Evolutionary conservation across 352 stramenopile genomes (phyloP).

Genomic region (Phytophthora pluvialis): DNA sequence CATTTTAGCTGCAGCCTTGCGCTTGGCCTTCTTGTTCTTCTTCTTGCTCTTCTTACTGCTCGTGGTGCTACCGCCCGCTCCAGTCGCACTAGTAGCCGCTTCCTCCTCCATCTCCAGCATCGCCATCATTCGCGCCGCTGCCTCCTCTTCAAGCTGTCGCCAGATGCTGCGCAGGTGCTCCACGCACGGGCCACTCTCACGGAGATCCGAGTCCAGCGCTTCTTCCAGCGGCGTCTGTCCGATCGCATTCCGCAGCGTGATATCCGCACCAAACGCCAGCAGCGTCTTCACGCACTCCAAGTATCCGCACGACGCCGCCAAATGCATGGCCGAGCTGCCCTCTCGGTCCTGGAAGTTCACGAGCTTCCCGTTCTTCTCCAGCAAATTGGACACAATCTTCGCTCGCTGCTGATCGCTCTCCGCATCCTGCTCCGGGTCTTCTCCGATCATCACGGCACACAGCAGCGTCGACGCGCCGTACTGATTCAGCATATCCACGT

Average conservation of each 20-base stretch:
- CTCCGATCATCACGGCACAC: slow-evolving; percentile 81
- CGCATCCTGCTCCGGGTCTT: slow-evolving; percentile 62
- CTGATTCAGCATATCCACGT: slow-evolving; percentile 77
- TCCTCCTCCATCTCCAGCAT: slow-evolving; percentile 88
- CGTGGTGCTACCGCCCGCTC: neutral
- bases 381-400: slow-evolving; percentile 65
- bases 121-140: slow-evolving; percentile 74
- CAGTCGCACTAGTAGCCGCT: slow-evolving; percentile 7
- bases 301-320: slow-evolving; percentile 78
- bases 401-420: slow-evolving; percentile 55
- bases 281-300: slow-evolving; percentile 76
- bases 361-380: slow-evolving; percentile 67
- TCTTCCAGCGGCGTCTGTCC: slow-evolving; percentile 85
- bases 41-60: slow-evolving; percentile 69
- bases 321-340: slow-evolving; percentile 84
- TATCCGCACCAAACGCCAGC: slow-evolving; percentile 65
- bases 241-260: slow-evolving; percentile 80
- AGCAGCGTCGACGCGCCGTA: slow-evolving; percentile 74
- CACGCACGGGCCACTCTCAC: slow-evolving; percentile 65
- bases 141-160: slow-evolving; percentile 79
- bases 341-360: slow-evolving; percentile 87
- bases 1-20: slow-evolving; percentile 42
- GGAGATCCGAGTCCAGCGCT: slow-evolving; percentile 67
- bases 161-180: slow-evolving; percentile 67
- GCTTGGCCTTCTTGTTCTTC: slow-evolving; percentile 79